These are phyloP conservation scores for Cladosporium halotolerans DNA, from an alignment of 2,329 filamentous ascomycete species.

Conservation along the genomic window DNA sequence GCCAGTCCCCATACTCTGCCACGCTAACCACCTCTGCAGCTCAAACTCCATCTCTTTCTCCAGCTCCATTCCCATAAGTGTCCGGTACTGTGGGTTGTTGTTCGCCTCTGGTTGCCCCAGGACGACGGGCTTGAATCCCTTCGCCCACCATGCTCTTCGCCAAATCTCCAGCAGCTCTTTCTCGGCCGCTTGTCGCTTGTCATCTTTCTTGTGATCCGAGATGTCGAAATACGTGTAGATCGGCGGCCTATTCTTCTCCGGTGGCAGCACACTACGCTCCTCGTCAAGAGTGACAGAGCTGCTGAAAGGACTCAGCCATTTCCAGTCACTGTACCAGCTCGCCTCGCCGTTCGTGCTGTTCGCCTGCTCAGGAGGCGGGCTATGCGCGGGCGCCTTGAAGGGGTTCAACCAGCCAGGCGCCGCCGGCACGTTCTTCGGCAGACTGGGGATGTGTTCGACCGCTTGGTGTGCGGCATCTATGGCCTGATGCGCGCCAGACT, in stretches of 20 bases:
- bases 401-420: conserved; percentile 46
- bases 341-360: conserved; percentile 74
- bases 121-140: conserved; percentile 82
- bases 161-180: conserved; percentile 75
- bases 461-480: conserved; percentile 33
- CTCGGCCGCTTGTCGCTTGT: conserved; percentile 63
- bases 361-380: conserved; percentile 64
- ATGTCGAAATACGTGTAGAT: conserved; percentile 91
- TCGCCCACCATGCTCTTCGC: conserved; percentile 91
- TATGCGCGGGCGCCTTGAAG: conserved; percentile 64
- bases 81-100: conserved; percentile 71
- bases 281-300: conserved; percentile 73
- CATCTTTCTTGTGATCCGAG: conserved; percentile 52
- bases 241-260: conserved; percentile 60
- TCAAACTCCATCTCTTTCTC: conserved; percentile 60
- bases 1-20: conserved; percentile 84
- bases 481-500: conserved; percentile 34
- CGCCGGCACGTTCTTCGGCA: conserved; percentile 29
- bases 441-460: conserved; percentile 28
- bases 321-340: conserved; percentile 83
- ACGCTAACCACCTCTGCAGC: conserved; percentile 81
- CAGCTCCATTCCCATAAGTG: conserved; percentile 59
- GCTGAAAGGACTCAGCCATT: conserved; percentile 87
- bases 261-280: conserved; percentile 75
- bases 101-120: conserved; percentile 73